A percentile compares a stretch with the other conserved stretches of the same genome.
Conservation (phyloP, 345 rosid species). For the Ricinus communis region DNA sequence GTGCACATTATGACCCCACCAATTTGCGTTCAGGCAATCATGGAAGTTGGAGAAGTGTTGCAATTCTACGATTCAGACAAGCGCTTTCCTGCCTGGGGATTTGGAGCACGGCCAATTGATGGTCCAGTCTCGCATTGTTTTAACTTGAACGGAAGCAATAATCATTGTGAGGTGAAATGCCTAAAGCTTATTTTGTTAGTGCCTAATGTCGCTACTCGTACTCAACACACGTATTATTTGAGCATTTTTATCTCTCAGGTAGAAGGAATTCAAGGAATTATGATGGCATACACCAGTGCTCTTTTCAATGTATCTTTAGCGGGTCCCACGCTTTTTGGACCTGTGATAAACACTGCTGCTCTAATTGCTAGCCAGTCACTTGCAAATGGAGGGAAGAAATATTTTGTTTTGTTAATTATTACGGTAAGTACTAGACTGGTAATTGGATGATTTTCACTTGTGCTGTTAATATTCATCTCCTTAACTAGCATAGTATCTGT, state of each 20-base stretch:
- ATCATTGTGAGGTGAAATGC: conserved; percentile 64
- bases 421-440: conserved; percentile 52
- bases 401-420: conserved; percentile 78
- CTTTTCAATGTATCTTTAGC: conserved; percentile 91
- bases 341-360: conserved; percentile 72
- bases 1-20: not conserved
- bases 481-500: not conserved
- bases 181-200: conserved; percentile 4
- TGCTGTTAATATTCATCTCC: not conserved
- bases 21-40: conserved; percentile 57
- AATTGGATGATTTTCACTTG: conserved; percentile 7
- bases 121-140: conserved; percentile 96
- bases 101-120: conserved; percentile 97
- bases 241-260: conserved; percentile 49
- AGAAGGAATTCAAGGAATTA: conserved; percentile 87
- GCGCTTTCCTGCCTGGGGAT: conserved; percentile 95
- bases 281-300: conserved; percentile 75
- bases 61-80: conserved; percentile 82
- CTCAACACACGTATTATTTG: conserved; percentile 10
- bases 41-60: conserved; percentile 86
- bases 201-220: conserved; percentile 2
- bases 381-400: conserved; percentile 57
- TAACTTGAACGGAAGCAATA: conserved; percentile 87
- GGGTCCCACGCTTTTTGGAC: conserved; percentile 94
- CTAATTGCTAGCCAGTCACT: conserved; percentile 68